phyloP scores from a whole-genome alignment of 441 rosid genomes.

The Metrosideros polymorpha region DNA sequence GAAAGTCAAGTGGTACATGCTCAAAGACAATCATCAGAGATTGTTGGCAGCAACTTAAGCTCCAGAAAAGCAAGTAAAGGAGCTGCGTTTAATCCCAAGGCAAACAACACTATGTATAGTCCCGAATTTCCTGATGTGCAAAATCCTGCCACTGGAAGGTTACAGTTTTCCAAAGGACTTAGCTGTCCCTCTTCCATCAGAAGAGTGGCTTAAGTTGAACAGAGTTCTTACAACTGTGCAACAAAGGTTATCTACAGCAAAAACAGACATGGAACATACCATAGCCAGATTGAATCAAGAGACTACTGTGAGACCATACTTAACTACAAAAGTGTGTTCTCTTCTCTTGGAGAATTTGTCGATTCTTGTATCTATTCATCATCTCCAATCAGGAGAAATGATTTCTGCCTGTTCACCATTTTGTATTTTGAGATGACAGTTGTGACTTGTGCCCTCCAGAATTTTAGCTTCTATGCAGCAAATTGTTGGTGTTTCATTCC shows the following conservation, averaged over 20 bases:
- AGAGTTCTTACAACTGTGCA: slow-evolving; percentile 49
- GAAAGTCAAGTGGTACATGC: too few relatives aligned
- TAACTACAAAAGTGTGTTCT: slow-evolving; percentile 57
- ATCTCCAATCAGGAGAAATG: neutral
- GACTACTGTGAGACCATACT: slow-evolving; percentile 57
- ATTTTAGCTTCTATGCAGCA: neutral
- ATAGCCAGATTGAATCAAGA: slow-evolving; percentile 81
- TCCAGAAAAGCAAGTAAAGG: too few relatives aligned
- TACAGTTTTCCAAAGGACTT: too few relatives aligned
- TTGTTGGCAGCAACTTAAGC: too few relatives aligned
- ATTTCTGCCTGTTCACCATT: neutral
- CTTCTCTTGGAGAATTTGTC: neutral
- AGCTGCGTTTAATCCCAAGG: too few relatives aligned
- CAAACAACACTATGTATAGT: too few relatives aligned
- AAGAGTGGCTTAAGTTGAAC: slow-evolving; percentile 57
- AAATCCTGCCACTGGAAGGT: too few relatives aligned
- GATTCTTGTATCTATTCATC: neutral
- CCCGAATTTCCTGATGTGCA: too few relatives aligned
- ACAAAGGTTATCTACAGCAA: slow-evolving; percentile 70
- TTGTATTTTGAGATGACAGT: neutral
- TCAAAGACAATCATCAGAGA: too few relatives aligned
- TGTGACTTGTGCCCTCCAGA: neutral
- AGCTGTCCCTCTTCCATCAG: slow-evolving; percentile 48
- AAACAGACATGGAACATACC: slow-evolving; percentile 85
- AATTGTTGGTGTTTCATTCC: neutral